Conservation (phyloP, 768 basidiomycete species). For the Lepiota subincarnata region DNA sequence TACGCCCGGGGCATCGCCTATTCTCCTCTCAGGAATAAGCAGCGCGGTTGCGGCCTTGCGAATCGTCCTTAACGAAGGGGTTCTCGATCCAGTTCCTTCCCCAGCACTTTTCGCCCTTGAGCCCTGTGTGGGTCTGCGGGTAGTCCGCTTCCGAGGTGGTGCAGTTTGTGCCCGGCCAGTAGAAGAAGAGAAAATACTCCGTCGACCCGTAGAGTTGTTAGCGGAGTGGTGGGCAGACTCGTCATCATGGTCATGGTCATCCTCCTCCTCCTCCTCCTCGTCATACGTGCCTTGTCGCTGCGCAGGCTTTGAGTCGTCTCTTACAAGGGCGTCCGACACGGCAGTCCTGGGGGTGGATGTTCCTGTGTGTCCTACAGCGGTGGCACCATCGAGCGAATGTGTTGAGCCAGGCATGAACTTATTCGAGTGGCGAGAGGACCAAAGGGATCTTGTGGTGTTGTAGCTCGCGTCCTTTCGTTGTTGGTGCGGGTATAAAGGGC, state of each 20-base stretch:
- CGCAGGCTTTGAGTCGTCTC: neutral
- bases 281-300: neutral
- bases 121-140: no score
- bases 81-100: no score
- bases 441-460: neutral
- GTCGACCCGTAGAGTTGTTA: no score
- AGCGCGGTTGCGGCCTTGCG: slow-evolving; percentile 18
- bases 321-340: neutral
- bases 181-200: no score
- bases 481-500: no score
- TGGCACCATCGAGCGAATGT: neutral
- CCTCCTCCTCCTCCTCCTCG: no score
- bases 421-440: neutral
- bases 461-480: no score
- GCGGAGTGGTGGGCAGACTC: neutral
- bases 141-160: no score
- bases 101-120: no score
- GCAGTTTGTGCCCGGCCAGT: no score
- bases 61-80: neutral
- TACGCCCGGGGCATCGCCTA: slow-evolving; percentile 43
- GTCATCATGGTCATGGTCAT: neutral
- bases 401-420: neutral
- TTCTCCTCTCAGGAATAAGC: slow-evolving; percentile 31
- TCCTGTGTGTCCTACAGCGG: neutral
- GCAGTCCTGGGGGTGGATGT: neutral